Evolutionary conservation across 768 basidiomycete genomes (phyloP).

Genomic region (Russula earlei): DNA sequence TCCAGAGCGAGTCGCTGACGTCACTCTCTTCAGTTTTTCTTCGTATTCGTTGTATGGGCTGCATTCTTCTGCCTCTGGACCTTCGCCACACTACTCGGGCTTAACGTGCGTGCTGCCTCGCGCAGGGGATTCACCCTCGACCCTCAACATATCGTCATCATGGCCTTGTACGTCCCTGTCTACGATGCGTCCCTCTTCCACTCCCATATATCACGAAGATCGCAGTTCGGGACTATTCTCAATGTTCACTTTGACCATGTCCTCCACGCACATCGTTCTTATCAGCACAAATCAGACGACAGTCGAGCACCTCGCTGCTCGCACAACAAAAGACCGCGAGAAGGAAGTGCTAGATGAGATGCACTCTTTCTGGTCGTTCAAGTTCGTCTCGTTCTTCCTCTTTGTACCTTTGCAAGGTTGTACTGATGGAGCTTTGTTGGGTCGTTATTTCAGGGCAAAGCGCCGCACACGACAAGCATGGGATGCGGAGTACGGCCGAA

Average conservation of each 20-base stretch:
- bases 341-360: conserved; percentile 37
- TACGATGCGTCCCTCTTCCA: neutral
- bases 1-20: neutral
- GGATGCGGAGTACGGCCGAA: conserved; percentile 75
- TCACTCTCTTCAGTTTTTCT: conserved; percentile 52
- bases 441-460: conserved; percentile 36
- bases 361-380: conserved; percentile 44
- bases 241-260: conserved; percentile 55
- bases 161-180: conserved; percentile 54
- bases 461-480: conserved; percentile 39
- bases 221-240: conserved; percentile 59
- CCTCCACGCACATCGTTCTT: conserved; percentile 49
- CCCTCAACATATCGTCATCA: conserved; percentile 59
- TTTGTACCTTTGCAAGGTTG: neutral
- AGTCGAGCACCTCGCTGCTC: conserved; percentile 61
- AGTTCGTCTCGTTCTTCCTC: conserved; percentile 32
- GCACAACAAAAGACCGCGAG: conserved; percentile 59
- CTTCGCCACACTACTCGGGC: conserved; percentile 48
- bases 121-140: conserved; percentile 35
- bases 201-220: neutral
- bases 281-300: conserved; percentile 63
- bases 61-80: conserved; percentile 52
- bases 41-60: conserved; percentile 67
- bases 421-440: neutral
- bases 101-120: conserved; percentile 32